A percentile compares a stretch with the other conserved stretches of the same genome.
Evolutionary conservation across 768 basidiomycete genomes (phyloP).

Genomic region (Antrodiella citrinella): DNA sequence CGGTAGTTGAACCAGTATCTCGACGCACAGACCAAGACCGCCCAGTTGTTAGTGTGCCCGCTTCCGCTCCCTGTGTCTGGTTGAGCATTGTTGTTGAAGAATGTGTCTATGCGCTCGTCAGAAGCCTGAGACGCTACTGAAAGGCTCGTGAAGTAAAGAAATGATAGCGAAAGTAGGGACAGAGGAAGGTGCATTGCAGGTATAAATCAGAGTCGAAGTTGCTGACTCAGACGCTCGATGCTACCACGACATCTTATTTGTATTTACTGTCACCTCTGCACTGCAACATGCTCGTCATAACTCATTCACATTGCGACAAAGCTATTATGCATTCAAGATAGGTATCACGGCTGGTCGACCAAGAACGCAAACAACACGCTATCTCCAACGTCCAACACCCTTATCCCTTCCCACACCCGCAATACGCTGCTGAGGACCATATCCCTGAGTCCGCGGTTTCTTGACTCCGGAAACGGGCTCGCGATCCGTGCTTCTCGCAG

Average conservation of each 20-base stretch:
- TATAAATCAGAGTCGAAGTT: no score
- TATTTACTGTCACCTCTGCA: no score
- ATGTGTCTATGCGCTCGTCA: not conserved
- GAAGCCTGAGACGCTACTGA: slow-evolving; percentile 2
- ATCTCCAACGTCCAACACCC: not conserved
- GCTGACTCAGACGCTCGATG: no score
- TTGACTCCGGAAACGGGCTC: not conserved
- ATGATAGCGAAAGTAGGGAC: not conserved
- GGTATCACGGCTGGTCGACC: no score
- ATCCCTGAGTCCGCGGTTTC: not conserved
- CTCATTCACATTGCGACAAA: no score
- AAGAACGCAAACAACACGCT: not conserved
- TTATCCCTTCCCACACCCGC: not conserved
- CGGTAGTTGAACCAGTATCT: slow-evolving; percentile 99
- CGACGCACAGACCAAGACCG: slow-evolving; percentile 90
- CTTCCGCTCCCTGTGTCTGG: slow-evolving; percentile 2
- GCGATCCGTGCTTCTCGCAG: not conserved
- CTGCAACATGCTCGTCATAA: no score
- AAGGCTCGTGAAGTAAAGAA: slow-evolving; percentile 4
- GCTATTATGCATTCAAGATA: no score
- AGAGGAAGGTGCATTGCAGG: not conserved
- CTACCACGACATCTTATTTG: no score
- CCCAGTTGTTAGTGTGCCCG: slow-evolving; percentile 95
- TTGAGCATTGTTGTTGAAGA: slow-evolving; percentile 2
- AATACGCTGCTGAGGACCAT: not conserved